Percentiles rank a stretch among this genome's conserved stretches.
phyloP scores from a whole-genome alignment of 441 rosid species.

The Geranium incanum region DNA sequence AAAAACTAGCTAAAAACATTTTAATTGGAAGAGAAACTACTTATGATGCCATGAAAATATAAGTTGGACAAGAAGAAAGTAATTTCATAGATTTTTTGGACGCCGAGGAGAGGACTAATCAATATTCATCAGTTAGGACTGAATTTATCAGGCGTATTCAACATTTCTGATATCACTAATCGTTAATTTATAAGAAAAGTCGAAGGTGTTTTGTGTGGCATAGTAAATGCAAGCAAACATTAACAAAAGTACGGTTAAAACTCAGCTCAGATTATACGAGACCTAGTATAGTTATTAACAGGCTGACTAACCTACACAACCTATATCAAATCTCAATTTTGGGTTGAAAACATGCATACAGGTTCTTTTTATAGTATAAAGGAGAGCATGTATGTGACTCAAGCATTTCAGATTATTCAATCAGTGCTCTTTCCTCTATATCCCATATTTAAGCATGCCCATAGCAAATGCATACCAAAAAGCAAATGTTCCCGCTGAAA shows the following conservation, averaged over 20 bases:
- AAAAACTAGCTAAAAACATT: background rate
- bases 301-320: background rate
- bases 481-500: conserved; percentile 81
- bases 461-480: conserved; percentile 52
- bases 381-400: background rate
- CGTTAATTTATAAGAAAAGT: background rate
- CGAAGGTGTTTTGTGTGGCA: background rate
- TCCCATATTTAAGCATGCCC: conserved; percentile 10
- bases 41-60: background rate
- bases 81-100: background rate
- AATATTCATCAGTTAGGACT: conserved; percentile 2
- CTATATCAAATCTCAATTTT: background rate
- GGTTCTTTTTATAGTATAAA: background rate
- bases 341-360: background rate
- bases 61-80: background rate
- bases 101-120: background rate
- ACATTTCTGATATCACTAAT: background rate
- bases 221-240: background rate
- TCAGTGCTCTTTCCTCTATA: background rate
- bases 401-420: background rate
- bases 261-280: background rate
- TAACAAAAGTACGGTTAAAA: too few species aligned
- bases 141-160: background rate
- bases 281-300: background rate
- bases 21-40: background rate